Evolutionary conservation across 768 basidiomycete species (phyloP), one percentile per base, ranked within the genome.

Genomic region (Trametes cinnabarina): DNA sequence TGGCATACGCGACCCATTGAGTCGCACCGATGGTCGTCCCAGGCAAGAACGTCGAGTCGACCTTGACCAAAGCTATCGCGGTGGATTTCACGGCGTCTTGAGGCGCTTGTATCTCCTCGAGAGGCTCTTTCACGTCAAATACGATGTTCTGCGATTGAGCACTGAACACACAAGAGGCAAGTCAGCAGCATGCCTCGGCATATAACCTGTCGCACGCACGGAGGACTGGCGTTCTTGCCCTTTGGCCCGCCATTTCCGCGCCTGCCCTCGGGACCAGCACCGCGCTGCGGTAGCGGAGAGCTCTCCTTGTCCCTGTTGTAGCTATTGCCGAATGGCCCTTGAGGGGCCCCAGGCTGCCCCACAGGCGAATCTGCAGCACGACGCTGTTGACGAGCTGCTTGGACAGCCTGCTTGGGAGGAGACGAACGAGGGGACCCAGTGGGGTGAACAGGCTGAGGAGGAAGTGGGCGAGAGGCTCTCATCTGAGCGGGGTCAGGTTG

Each of bases 1-100:
- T 94, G 23, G 91, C 92, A 66, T 94, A 93, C 15, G 92, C 92
- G 57, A 94, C 92, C 90, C 92, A 94, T 67, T 91, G 88, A 4
- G 92, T 92, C 14, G 92, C 92, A 10, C 92, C 92, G 53, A 94
- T 93, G 30, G 92, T 94, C 12, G 88, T 87, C 15, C 92, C 92
- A 43, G 88, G 89, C 56, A 92, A 75, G 74, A 93, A 94, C 23
- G 87, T 82, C 17, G 90, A 76, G 58, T 94, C 92, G 62, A 93
- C 90, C 72, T 86, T 89, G 68, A 94, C 90, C 47, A 94, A 79
- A 15, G 92, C 92, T 52, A 94, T 94, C 3, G 92, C 90, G 0
- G 92, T 94, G n/a, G 90, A 90, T 68, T 91, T 91, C 65, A 92
- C 88, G 4, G 79, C 81, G 61, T 93, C 91, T 8, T 79, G 81